Base-by-base conservation (phyloP, 495 filamentous ascomycete species). In the Letharia columbiana region DNA sequence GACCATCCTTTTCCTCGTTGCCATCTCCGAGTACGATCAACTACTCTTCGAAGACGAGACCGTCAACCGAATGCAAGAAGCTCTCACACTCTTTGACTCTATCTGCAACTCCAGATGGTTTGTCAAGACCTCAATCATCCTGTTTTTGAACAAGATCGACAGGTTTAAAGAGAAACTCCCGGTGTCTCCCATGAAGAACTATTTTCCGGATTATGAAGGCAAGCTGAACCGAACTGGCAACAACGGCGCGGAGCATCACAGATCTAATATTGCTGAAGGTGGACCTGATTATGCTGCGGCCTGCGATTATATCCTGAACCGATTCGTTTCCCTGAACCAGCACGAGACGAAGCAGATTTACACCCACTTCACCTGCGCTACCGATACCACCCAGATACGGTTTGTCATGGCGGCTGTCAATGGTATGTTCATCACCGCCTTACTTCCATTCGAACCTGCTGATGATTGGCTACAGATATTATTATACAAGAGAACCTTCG, bases 121-220 rank as follows among this genome's bases (percentile, higher is more conserved):
- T 77, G 91, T 95, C 78, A 98, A 96, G 86, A 98, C 94, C 20
- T 96, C 93, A 13, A 96, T 98, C 77, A 98, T 98, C 79, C 82
- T 98, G 63, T 98, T 98, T 88, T 84, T 98, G 72, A 98, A 98
- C 90, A 98, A 98, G 89, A 98, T 98, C 79, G 94, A 98, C 78
- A 82, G 95, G 64, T 98, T 98, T 86, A 95, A 96, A 83, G 94
- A 98, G 88, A 98, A 98, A 86, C 87, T 98, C 62, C 92, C 95
- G 44, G 88, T 96, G 79, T 96, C 91, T 83, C 95, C 94, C 20
- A 98, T 98, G 93, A 96, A 96, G 86, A 96, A 97, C 80, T 96
- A 98, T 80, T 98, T 98, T 87, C 92, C 94, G 58, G 94, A 98
- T 77, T 98, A 97, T 79, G 92, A 96, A 78, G 74, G 83, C 65